Percentiles rank a stretch among this genome's conserved stretches.
Evolutionary conservation across 768 basidiomycete genomes (phyloP).

Genomic region (Saitozyma podzolica): DNA sequence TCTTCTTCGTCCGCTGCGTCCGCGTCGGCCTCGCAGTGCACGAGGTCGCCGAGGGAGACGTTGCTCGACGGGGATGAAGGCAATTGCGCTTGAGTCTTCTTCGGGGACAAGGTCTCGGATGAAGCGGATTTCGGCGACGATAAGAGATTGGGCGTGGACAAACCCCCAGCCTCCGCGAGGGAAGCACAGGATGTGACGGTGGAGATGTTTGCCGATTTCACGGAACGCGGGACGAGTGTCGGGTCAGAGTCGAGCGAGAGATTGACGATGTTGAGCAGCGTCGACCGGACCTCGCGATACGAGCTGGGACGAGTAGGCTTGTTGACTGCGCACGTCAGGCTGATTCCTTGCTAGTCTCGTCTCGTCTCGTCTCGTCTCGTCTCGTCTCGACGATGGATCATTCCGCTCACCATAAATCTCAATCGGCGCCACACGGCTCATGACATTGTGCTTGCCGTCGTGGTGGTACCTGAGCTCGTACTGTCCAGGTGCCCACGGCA

Average conservation of each 20-base stretch:
- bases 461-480: constrained; percentile 88
- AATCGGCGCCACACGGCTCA: constrained; percentile 78
- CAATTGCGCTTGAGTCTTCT: too few relatives aligned
- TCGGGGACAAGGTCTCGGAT: not conserved
- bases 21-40: not conserved
- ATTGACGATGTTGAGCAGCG: constrained; percentile 73
- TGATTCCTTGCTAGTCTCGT: not conserved
- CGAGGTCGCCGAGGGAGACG: not conserved
- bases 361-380: not conserved
- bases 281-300: constrained; percentile 65
- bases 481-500: constrained; percentile 81
- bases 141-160: not conserved
- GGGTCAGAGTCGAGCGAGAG: constrained; percentile 85
- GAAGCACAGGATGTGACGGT: not conserved
- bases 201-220: constrained; percentile 9
- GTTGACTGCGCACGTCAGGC: constrained; percentile 59
- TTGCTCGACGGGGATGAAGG: not conserved
- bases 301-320: constrained; percentile 63
- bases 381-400: not conserved
- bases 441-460: constrained; percentile 95
- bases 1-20: constrained; percentile 7
- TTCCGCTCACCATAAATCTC: constrained; percentile 78
- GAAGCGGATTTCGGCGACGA: not conserved
- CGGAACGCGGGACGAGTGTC: constrained; percentile 65
- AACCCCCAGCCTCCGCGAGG: not conserved